Base-by-base conservation (phyloP, 2,329 filamentous ascomycete species). In the Monosporascus sp. region DNA sequence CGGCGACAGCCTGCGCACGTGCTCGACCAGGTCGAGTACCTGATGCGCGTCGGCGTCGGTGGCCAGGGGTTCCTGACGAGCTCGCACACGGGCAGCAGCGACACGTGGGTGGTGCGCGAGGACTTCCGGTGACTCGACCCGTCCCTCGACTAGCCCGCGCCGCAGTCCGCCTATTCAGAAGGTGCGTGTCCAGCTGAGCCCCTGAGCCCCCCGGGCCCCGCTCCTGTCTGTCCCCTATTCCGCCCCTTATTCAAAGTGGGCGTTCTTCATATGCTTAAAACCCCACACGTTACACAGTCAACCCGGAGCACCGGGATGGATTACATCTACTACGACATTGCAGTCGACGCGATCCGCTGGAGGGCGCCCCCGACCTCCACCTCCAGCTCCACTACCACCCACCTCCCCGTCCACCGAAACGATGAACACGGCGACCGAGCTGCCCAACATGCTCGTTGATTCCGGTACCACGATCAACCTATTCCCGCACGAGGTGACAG, bases 391-490 rank as follows among this genome's bases (percentile, higher is more conserved):
- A n/a, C 4, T 11, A 7, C 37, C 37, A 5, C 8, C 40, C 16
- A 43, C 19, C 4, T 2, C 40, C 9, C 5, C 7, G 4, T 14
- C 19, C 9, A n/a, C 40, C 53, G 14, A 20, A 52, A 24, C 37
- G 43, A 22, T 53, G 54, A 47, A 2, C 7, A 59, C 55, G 38
- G 55, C 56, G 20, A 53, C 58, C 1, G 53, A 58, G 35, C 52
- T 63, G 7, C 63, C 61, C 2, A 51, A 59, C 22, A 60, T 67
- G 48, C 59, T 69, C 38, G 63, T 68, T n/a, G 66, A 70, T 53
- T 67, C 65, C 26, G 68, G 66, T 35, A 69, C 66, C 1, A 68
- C 65, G 2, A 60, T 69, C 17, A 68, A 67, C 57, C 54, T 68
- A 17, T 60, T 70, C 37, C 65, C 67, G 4, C 53, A 52, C 11